Percentiles rank a stretch among this genome's conserved stretches.
Evolutionary conservation across 2,329 filamentous ascomycete genomes (phyloP).

Genomic region (Aphanocladium album): DNA sequence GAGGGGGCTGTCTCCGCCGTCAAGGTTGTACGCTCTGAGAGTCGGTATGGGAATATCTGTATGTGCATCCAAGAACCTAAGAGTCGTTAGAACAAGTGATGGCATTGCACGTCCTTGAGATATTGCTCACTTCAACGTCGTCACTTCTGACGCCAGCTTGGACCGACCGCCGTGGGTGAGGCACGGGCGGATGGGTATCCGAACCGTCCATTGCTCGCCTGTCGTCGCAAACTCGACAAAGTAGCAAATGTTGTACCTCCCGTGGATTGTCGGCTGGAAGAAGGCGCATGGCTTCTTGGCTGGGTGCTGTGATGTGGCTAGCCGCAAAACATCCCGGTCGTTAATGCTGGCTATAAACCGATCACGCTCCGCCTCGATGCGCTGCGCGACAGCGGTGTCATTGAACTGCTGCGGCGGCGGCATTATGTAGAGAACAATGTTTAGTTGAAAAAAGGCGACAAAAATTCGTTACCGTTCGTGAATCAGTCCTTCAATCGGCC

Average conservation of each 20-base stretch:
- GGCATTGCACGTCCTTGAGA: too few relatives aligned
- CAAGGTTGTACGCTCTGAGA: constrained; percentile 12
- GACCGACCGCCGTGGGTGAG: constrained; percentile 4
- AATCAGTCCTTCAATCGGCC: background rate
- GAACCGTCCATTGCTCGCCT: constrained; percentile 15
- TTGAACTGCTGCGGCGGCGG: background rate
- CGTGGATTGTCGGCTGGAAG: constrained; percentile 15
- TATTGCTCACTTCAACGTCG: constrained; percentile 16
- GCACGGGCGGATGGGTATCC: constrained; percentile 15
- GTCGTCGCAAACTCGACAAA: constrained; percentile 16
- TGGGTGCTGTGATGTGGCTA: constrained; percentile 17
- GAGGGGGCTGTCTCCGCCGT: constrained; percentile 1
- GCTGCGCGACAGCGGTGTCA: background rate
- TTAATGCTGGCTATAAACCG: constrained; percentile 14
- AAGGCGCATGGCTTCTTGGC: constrained; percentile 13
- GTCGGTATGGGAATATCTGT: constrained; percentile 16
- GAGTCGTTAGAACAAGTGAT: too few relatives aligned
- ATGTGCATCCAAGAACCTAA: constrained; percentile 15
- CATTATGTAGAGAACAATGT: background rate
- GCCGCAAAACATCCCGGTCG: constrained; percentile 8
- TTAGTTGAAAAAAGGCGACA: too few relatives aligned
- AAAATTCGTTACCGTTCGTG: background rate
- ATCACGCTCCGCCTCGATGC: constrained; percentile 5
- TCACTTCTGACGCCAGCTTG: constrained; percentile 18
- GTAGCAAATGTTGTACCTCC: constrained; percentile 19